Evolutionary conservation across 768 basidiomycete species (phyloP), one percentile per base, ranked within the genome.

Genomic region (Pulveroboletus sp.): DNA sequence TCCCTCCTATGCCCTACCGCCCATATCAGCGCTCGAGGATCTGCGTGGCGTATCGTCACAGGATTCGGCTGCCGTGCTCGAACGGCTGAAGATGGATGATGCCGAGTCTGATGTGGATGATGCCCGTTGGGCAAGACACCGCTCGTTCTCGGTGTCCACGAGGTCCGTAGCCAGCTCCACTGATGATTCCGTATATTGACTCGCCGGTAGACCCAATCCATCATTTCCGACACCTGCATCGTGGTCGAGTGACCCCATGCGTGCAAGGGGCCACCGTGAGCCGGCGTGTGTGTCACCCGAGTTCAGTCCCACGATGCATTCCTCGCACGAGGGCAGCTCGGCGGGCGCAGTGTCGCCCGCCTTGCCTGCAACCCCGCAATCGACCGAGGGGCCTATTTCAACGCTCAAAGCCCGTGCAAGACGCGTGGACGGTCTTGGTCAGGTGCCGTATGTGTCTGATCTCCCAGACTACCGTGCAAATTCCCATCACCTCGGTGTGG

Each of bases 21-120:
- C 84, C 1, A 86, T 86, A 49, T 81, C 84, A 7, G 79, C 83
- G 0, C 67, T 89, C 57, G 85, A 86, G 62, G 80, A 81, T 51
- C 62, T 82, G 43, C 73, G 82, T 8, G 80, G 81, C 3, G 67
- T 77, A 18, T 63, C 69, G 58, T 65, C 72, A 53, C 50, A 73
- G 33, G 83, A 86, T 60, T 81, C 84, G 0, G 79, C 81, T 5
- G 80, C 83, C 6, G 86, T 89, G 7, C 66, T 89, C 41, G 71
- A 80, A 47, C 75, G 86, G 26, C 66, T 89, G n/a, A 76, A 72
- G 49, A 73, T 76, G 54, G 79, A 82, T 18, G 82, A 83, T 44
- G 73, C 39, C 1, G 38, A 18, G 27, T 50, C 58, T 50, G 41
- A 67, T 15, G 41, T 53, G 40, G 61, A 55, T 37, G 56, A 45